A percentile compares a stretch with the other conserved stretches of the same genome.
Conservation (phyloP, 371 early-diverging fungal species). For the Lichtheimia ramosa region DNA sequence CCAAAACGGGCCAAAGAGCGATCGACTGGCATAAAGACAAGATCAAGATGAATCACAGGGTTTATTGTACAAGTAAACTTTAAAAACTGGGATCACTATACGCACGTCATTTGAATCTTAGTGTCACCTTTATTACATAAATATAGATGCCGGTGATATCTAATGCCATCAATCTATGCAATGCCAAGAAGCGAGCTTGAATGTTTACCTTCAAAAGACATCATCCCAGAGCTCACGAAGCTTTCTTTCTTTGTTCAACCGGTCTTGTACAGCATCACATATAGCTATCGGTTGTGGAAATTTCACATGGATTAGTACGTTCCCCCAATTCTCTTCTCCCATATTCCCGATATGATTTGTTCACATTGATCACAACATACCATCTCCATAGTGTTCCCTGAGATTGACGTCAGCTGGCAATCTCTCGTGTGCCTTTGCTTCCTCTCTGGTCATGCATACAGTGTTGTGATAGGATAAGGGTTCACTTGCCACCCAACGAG, state of each 20-base stretch:
- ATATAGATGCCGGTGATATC: no score
- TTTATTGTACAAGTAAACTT: no score
- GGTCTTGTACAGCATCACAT: constrained; percentile 2
- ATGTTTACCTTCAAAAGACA: background rate
- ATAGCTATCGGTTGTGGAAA: background rate
- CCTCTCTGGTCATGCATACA: constrained; percentile 80
- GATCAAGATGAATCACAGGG: no score
- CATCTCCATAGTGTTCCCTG: constrained; percentile 39
- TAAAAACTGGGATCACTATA: no score
- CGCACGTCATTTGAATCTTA: no score
- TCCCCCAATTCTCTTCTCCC: no score
- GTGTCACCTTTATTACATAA: no score
- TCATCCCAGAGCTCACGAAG: constrained; percentile 3
- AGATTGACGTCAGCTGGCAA: constrained; percentile 33
- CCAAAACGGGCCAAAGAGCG: no score
- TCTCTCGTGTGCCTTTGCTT: constrained; percentile 65
- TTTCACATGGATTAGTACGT: background rate
- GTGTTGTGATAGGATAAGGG: constrained; percentile 74
- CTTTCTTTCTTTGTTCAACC: constrained; percentile 1
- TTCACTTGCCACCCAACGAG: constrained; percentile 73
- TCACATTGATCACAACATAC: constrained; percentile 11
- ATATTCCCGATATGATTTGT: no score
- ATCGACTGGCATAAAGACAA: no score
- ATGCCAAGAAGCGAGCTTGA: no score
- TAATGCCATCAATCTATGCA: no score